phyloP scores from a whole-genome alignment of 2,329 filamentous ascomycete genomes.

The Daldinia sp. region DNA sequence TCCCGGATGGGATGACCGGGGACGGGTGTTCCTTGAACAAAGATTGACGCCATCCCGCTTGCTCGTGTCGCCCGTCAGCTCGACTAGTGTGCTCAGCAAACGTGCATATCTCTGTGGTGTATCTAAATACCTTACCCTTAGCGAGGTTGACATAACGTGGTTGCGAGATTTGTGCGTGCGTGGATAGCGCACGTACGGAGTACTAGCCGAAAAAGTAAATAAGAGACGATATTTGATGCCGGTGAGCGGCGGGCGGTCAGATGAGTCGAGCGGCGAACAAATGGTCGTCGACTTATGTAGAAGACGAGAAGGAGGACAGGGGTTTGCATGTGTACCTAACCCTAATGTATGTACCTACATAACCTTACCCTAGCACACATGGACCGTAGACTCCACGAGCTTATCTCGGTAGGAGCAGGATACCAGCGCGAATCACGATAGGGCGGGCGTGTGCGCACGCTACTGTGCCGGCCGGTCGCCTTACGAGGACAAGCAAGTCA shows the following conservation, averaged over 20 bases:
- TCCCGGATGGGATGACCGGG: conserved; percentile 6
- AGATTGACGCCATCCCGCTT: conserved; percentile 29
- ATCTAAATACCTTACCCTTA: background rate
- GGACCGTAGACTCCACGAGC: conserved; percentile 33
- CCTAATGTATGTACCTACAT: background rate
- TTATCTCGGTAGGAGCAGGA: conserved; percentile 35
- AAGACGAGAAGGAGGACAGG: conserved; percentile 3
- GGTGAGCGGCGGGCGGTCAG: conserved; percentile 8
- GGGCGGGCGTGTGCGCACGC: conserved; percentile 4
- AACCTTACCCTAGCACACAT: background rate
- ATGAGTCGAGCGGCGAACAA: conserved; percentile 1
- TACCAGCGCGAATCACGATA: conserved; percentile 33
- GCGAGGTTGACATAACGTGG: background rate
- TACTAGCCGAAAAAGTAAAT: conserved; percentile 27
- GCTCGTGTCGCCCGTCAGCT: conserved; percentile 14
- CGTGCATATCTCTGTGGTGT: conserved; percentile 6
- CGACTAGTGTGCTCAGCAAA: conserved; percentile 2
- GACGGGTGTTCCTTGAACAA: conserved; percentile 6
- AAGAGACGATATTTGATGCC: conserved; percentile 21
- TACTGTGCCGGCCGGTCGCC: background rate
- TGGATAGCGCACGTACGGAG: conserved; percentile 22
- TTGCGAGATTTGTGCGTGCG: background rate
- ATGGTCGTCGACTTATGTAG: background rate
- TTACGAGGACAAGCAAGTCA: background rate
- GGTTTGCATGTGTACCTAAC: no score